Conservation (phyloP, 2,329 filamentous ascomycete species). For the Scytalidium lignicola region DNA sequence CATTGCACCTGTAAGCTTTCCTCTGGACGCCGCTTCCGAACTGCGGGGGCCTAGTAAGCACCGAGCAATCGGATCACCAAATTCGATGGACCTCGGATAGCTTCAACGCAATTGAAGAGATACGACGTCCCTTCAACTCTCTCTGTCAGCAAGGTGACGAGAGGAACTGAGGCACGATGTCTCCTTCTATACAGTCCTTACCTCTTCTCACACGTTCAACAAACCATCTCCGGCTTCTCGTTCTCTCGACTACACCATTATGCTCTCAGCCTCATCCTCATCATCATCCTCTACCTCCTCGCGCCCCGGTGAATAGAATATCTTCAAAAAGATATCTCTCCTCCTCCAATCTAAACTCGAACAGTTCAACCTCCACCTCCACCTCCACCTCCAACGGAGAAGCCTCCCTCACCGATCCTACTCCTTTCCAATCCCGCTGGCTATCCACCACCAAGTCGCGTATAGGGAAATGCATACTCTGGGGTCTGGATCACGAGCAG, state of each 20-base stretch:
- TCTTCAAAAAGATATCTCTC: not conserved
- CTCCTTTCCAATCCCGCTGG: conserved; percentile 53
- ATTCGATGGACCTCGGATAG: too few species aligned
- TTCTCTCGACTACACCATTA: conserved; percentile 8
- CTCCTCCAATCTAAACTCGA: too few species aligned
- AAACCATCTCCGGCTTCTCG: conserved; percentile 5
- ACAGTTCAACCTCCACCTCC: conserved; percentile 12
- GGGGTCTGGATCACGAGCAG: conserved; percentile 60
- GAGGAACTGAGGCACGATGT: not conserved
- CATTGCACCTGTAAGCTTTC: not conserved
- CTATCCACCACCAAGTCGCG: conserved; percentile 61
- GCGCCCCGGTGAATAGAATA: too few species aligned
- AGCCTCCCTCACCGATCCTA: conserved; percentile 15
- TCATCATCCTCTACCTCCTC: not conserved
- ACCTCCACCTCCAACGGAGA: conserved; percentile 18
- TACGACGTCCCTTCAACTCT: too few species aligned
- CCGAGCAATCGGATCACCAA: too few species aligned
- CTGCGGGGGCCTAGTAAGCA: not conserved
- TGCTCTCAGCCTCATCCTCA: conserved; percentile 4
- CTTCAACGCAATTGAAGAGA: too few species aligned
- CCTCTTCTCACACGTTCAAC: not conserved
- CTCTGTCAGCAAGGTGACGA: too few species aligned
- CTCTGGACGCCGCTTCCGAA: not conserved
- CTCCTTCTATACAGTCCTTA: conserved; percentile 3
- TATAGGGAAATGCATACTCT: conserved; percentile 70